These are phyloP conservation scores for Triticum monococcum DNA, from an alignment of 176 grass and related monocot species.

Conservation along the genomic window DNA sequence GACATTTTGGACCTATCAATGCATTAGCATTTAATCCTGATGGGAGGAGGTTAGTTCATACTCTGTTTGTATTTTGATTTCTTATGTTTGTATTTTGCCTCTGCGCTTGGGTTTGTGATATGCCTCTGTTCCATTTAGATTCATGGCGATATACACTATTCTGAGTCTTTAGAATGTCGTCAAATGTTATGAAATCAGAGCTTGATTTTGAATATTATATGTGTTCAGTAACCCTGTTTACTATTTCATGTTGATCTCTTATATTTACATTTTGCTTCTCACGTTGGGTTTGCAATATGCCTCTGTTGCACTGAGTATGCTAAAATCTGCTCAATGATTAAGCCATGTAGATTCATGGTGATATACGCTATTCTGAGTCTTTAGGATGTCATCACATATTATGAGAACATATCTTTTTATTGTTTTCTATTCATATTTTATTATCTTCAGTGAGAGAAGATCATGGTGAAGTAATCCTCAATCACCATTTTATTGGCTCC, in stretches of 20 bases:
- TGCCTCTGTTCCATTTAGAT: neutral
- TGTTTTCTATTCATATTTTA: too few relatives aligned
- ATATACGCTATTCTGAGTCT: too few relatives aligned
- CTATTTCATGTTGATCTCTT: neutral
- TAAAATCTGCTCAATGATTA: too few relatives aligned
- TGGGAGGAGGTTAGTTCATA: constrained; percentile 64
- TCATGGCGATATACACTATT: constrained; percentile 47
- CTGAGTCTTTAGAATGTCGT: constrained; percentile 35
- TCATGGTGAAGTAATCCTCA: neutral
- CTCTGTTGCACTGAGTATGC: too few relatives aligned
- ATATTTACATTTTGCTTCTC: neutral
- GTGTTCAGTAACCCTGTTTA: neutral
- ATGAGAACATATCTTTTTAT: too few relatives aligned
- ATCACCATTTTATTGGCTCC: neutral
- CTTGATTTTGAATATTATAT: neutral
- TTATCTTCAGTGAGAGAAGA: too few relatives aligned
- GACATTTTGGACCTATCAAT: constrained; percentile 93
- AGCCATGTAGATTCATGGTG: too few relatives aligned
- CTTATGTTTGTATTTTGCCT: neutral
- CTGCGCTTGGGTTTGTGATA: neutral
- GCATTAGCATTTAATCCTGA: constrained; percentile 90
- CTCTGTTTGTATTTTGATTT: neutral
- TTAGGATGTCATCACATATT: too few relatives aligned
- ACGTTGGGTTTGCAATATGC: too few relatives aligned
- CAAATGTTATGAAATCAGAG: constrained; percentile 25